Conservation (phyloP, 2,329 filamentous ascomycete species). For the Penicillium sp. region DNA sequence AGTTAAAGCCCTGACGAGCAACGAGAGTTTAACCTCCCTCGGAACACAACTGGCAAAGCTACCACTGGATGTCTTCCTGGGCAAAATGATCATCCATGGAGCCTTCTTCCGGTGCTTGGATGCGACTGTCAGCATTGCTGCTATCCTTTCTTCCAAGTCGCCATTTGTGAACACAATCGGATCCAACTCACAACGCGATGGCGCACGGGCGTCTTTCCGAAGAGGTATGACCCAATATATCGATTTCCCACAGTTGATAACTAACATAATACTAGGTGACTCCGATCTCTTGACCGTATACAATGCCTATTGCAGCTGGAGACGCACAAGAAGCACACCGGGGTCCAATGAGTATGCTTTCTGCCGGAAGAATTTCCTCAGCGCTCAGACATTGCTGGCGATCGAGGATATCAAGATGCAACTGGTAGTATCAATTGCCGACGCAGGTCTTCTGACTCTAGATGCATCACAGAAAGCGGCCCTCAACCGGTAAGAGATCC, state of each 20-base stretch:
- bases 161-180: slow-evolving; percentile 87
- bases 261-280: slow-evolving; percentile 54
- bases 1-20: slow-evolving; percentile 77
- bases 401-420: slow-evolving; percentile 97
- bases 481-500: slow-evolving; percentile 57
- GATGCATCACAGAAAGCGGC: slow-evolving; percentile 68
- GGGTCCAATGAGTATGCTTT: slow-evolving; percentile 78
- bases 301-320: slow-evolving; percentile 91
- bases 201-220: slow-evolving; percentile 73
- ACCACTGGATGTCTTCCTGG: slow-evolving; percentile 89
- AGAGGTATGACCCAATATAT: slow-evolving; percentile 48
- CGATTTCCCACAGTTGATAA: slow-evolving; percentile 4
- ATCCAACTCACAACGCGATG: slow-evolving; percentile 76
- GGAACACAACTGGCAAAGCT: slow-evolving; percentile 83
- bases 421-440: slow-evolving; percentile 76
- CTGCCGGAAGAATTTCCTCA: slow-evolving; percentile 92
- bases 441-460: slow-evolving; percentile 77
- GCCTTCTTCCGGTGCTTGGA: slow-evolving; percentile 88
- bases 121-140: slow-evolving; percentile 85
- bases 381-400: slow-evolving; percentile 79
- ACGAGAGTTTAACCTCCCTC: slow-evolving; percentile 81
- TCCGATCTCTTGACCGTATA: slow-evolving; percentile 91
- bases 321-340: slow-evolving; percentile 70
- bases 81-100: slow-evolving; percentile 85
- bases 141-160: slow-evolving; percentile 90